phyloP scores from a whole-genome alignment of 2,329 filamentous ascomycete genomes.

The Pestalotiopsis fici region DNA sequence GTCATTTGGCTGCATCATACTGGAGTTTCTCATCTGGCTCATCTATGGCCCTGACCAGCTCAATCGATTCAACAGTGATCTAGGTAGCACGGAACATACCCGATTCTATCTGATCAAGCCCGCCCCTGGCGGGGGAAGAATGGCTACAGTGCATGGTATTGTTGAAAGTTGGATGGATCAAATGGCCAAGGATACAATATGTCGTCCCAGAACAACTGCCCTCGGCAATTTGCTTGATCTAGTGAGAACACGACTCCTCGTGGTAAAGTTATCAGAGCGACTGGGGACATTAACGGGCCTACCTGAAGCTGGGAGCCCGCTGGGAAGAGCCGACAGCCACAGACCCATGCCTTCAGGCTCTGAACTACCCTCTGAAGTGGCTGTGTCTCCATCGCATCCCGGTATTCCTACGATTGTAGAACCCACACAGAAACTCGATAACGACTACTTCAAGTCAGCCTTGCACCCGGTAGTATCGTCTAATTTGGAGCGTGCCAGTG shows the following conservation, averaged over 20 bases:
- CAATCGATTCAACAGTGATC: neutral
- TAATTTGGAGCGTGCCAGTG: too few relatives aligned
- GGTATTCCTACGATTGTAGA: too few relatives aligned
- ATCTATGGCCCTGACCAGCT: neutral
- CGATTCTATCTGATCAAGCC: neutral
- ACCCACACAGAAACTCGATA: too few relatives aligned
- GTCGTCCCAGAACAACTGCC: neutral
- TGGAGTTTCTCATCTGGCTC: conserved; percentile 16
- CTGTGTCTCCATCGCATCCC: too few relatives aligned
- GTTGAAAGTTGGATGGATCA: neutral
- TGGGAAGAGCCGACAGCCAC: neutral
- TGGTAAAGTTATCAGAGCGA: neutral
- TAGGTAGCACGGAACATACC: neutral
- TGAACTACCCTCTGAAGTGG: too few relatives aligned
- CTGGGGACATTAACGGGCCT: neutral
- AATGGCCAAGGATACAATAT: neutral
- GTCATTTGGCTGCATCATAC: conserved; percentile 15
- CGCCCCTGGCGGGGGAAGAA: too few relatives aligned
- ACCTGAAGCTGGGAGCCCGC: too few relatives aligned
- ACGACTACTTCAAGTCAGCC: too few relatives aligned
- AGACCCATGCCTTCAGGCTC: neutral
- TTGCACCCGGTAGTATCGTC: too few relatives aligned
- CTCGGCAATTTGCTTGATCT: neutral
- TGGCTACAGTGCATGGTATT: neutral
- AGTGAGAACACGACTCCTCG: neutral